Conservation (phyloP, 495 filamentous ascomycete species). For the Aspergillus biplanus region DNA sequence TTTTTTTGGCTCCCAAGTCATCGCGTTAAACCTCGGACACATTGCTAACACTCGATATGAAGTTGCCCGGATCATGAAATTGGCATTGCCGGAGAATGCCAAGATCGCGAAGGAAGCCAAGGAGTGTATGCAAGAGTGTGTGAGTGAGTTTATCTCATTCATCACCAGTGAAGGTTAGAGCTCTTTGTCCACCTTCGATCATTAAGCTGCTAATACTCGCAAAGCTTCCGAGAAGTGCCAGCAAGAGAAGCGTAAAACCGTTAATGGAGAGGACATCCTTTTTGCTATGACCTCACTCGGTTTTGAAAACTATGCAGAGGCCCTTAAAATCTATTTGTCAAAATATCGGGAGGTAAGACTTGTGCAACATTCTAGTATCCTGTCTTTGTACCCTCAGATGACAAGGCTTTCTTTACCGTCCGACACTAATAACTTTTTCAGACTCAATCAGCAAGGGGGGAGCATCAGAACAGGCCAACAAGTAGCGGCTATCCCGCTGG, state of each 20-base stretch:
- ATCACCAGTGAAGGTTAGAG: conserved; percentile 95
- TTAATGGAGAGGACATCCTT: conserved; percentile 97
- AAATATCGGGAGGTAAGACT: conserved; percentile 95
- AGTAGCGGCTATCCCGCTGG: conserved; percentile 69
- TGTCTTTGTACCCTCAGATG: conserved; percentile 15
- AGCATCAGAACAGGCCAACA: conserved; percentile 69
- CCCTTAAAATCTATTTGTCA: conserved; percentile 95
- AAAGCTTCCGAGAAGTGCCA: conserved; percentile 98
- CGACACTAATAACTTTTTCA: conserved; percentile 38
- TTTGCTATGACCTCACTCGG: conserved; percentile 99
- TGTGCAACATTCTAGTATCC: conserved; percentile 31
- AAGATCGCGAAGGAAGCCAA: conserved; percentile 99
- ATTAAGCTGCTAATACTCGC: conserved; percentile 11
- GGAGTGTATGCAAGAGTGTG: conserved; percentile 99
- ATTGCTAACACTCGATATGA: conserved; percentile 84
- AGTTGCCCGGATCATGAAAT: conserved; percentile 99
- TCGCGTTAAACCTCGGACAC: not conserved
- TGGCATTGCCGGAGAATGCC: conserved; percentile 93
- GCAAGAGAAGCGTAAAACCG: conserved; percentile 98
- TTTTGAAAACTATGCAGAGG: conserved; percentile 98
- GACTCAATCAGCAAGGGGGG: conserved; percentile 77
- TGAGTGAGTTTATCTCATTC: conserved; percentile 99
- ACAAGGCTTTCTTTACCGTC: conserved; percentile 5
- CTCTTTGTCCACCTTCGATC: conserved; percentile 11
- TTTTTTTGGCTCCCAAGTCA: not conserved